phyloP scores from a whole-genome alignment of 495 filamentous ascomycete species.

The Penicillium manginii region DNA sequence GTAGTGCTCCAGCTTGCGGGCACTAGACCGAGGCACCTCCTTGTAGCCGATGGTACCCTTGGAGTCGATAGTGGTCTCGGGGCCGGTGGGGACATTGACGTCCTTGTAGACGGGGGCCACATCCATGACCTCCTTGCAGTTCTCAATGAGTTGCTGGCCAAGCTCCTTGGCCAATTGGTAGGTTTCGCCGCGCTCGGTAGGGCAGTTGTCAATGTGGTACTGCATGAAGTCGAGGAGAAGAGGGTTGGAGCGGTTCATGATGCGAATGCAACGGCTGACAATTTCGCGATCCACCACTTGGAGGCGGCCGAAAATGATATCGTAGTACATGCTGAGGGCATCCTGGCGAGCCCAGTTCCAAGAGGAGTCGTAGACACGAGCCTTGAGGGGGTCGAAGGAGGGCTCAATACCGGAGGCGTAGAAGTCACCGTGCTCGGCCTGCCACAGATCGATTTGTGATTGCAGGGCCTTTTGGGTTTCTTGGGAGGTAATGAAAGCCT shows the following conservation, averaged over 20 bases:
- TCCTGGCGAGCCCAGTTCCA: constrained; percentile 99
- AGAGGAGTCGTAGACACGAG: constrained; percentile 94
- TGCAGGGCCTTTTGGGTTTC: constrained; percentile 85
- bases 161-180: constrained; percentile 96
- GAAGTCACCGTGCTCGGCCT: constrained; percentile 90
- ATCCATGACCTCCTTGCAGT: constrained; percentile 89
- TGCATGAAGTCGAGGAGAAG: constrained; percentile 98
- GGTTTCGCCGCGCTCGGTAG: constrained; percentile 93
- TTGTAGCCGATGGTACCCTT: constrained; percentile 88
- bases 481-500: constrained; percentile 81
- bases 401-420: constrained; percentile 95
- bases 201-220: constrained; percentile 99
- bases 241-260: constrained; percentile 99
- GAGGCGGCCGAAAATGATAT: constrained; percentile 96
- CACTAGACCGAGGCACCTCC: constrained; percentile 84
- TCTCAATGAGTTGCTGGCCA: constrained; percentile 93
- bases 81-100: constrained; percentile 87
- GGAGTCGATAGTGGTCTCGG: constrained; percentile 85
- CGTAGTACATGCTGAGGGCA: constrained; percentile 97
- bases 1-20: constrained; percentile 97
- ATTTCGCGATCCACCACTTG: constrained; percentile 95
- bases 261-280: constrained; percentile 95
- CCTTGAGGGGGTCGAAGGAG: constrained; percentile 89
- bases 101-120: constrained; percentile 91
- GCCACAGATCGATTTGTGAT: constrained; percentile 93